Evolutionary conservation across 2,329 filamentous ascomycete genomes (phyloP).

Genomic region (Curvularia verruculosa): DNA sequence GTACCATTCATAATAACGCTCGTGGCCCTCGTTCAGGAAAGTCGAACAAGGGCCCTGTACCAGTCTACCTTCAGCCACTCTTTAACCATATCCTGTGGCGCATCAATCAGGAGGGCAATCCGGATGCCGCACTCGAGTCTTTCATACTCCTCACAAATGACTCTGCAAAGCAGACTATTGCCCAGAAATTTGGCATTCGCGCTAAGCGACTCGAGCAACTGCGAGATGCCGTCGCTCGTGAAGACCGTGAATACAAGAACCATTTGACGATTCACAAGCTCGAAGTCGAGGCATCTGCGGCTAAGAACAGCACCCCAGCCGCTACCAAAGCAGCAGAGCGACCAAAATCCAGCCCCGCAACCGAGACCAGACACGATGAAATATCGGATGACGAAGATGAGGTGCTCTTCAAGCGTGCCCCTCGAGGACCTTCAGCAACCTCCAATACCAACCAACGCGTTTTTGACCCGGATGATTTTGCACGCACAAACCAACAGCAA

Average conservation of each 20-base stretch:
- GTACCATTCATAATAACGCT: slow-evolving; percentile 40
- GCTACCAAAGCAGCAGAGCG: slow-evolving; percentile 29
- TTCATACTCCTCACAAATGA: slow-evolving; percentile 61
- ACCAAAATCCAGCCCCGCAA: slow-evolving; percentile 37
- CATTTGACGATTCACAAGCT: slow-evolving; percentile 48
- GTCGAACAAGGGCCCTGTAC: slow-evolving; percentile 43
- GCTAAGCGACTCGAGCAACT: slow-evolving; percentile 58
- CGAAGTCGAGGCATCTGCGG: slow-evolving; percentile 37
- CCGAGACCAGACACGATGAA: slow-evolving; percentile 24
- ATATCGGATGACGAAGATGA: slow-evolving; percentile 49
- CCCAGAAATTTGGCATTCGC: slow-evolving; percentile 58
- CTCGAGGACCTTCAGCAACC: slow-evolving; percentile 42
- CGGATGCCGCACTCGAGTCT: slow-evolving; percentile 55
- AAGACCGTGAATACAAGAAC: slow-evolving; percentile 56
- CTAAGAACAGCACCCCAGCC: slow-evolving; percentile 21
- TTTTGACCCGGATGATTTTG: slow-evolving; percentile 57
- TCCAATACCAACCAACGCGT: slow-evolving; percentile 42
- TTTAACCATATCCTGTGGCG: slow-evolving; percentile 61
- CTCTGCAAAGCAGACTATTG: slow-evolving; percentile 52
- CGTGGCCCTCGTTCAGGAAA: slow-evolving; percentile 33
- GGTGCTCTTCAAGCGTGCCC: slow-evolving; percentile 47
- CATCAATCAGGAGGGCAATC: slow-evolving; percentile 57
- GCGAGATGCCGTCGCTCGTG: slow-evolving; percentile 55
- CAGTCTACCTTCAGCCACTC: slow-evolving; percentile 52
- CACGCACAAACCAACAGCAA: slow-evolving; percentile 43